Evolutionary conservation across 2,329 filamentous ascomycete genomes (phyloP), one percentile per base, ranked within the genome.

Genomic region (Colletotrichum trifolii): DNA sequence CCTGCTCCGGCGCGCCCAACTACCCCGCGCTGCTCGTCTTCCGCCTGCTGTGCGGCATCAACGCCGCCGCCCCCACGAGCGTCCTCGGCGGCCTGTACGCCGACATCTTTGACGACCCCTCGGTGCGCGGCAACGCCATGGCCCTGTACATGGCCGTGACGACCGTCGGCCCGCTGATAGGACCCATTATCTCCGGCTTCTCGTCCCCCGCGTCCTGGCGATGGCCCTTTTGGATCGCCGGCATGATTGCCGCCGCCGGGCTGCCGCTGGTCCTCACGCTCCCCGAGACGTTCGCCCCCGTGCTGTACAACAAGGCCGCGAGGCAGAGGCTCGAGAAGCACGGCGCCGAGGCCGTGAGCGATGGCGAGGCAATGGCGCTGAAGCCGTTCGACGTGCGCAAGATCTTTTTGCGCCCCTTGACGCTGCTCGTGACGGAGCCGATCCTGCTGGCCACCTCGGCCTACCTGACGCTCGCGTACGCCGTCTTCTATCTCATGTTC

Each of bases 401-500:
- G 68, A 81, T 80, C 49, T 79, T 84, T n/a, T 72, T 86, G 2
- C 78, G 84, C 0, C 84, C 84, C 0, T 80, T 82, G 74, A 75
- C 77, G 6, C 71, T 86, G 8, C 75, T 86, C 4, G 76, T 83
- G 60, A 75, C 74, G 8, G 82, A 85, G 67, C 84, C 83, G 0
- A 85, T 86, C 45, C 80, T 86, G 13, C 71, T 84, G 2, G 72
- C 81, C 1, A 78, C 84, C 6, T 82, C 81, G 2, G 70, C 77
- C 0, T 85, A 85, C 69, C 78, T 85, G 66, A 79, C 83, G 2
- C 79, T 86, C 57, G 76, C 82, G 3, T 86, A 85, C 64, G 81
- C 83, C 15, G 80, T 82, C 6, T 75, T 85, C 36, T 86, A 85
- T 68, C 82, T 85, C 73, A 74, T 84, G 57, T 85, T 85, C 69